Percentiles rank a stretch among this genome's conserved stretches.
phyloP scores from a whole-genome alignment of 75 land plant species.

The Picea glauca region DNA sequence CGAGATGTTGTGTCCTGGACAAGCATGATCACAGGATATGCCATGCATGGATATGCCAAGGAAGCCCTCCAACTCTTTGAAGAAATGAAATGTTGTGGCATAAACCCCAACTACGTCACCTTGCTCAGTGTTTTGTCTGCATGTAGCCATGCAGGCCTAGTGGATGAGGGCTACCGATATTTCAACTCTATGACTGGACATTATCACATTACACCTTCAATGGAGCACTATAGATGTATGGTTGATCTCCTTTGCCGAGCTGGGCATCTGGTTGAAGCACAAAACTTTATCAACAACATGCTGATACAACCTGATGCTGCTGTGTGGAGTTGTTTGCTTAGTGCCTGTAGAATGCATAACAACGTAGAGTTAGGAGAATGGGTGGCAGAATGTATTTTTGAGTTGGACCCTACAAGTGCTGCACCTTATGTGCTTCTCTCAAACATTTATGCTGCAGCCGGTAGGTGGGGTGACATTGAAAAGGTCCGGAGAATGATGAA shows the following conservation, averaged over 20 bases:
- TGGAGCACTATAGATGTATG: constrained; percentile 23
- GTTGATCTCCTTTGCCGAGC: constrained; percentile 23
- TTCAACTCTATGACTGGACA: constrained; percentile 12
- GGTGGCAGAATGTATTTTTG: neutral
- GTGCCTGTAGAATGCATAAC: constrained; percentile 21
- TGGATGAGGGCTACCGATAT: constrained; percentile 13
- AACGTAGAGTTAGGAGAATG: constrained; percentile 13
- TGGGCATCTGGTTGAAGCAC: constrained; percentile 11
- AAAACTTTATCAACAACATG: constrained; percentile 15
- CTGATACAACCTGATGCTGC: constrained; percentile 10
- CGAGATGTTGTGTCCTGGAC: constrained; percentile 20
- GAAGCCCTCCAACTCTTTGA: constrained; percentile 20
- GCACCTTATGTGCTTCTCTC: constrained; percentile 3
- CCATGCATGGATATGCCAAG: constrained; percentile 10
- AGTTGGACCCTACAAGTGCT: constrained; percentile 2
- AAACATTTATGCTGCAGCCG: constrained; percentile 1
- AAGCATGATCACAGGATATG: constrained; percentile 21
- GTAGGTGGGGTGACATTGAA: neutral
- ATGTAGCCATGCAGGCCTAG: constrained; percentile 22
- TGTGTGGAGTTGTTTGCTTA: constrained; percentile 16
- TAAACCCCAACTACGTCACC: constrained; percentile 12
- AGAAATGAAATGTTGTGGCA: constrained; percentile 1
- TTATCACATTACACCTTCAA: constrained; percentile 13
- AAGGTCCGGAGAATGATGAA: neutral
- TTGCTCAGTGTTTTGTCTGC: constrained; percentile 14